phyloP scores from a whole-genome alignment of 306 rosid genomes.

The Crataegus laevigata region DNA sequence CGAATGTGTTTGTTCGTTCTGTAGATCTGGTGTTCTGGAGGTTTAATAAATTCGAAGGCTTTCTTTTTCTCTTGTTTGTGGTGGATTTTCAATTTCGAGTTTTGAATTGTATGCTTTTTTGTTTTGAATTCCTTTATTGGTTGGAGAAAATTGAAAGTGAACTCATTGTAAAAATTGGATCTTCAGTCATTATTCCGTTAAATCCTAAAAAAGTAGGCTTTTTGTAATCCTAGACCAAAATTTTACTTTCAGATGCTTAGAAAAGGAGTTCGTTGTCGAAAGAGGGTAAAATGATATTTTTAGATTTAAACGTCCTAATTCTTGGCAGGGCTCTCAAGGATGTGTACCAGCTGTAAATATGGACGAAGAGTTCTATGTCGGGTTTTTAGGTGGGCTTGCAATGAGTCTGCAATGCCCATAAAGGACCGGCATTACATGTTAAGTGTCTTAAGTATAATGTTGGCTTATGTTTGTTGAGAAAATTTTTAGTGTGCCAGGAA shows the following conservation, averaged over 20 bases:
- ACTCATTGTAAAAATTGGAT: not conserved
- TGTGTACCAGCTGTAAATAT: conserved; percentile 39
- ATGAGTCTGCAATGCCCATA: conserved; percentile 12
- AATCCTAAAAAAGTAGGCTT: not conserved
- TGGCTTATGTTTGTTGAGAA: not conserved
- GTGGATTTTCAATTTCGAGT: not conserved
- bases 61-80: not conserved
- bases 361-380: conserved; percentile 29
- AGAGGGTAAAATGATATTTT: not conserved
- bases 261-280: not conserved
- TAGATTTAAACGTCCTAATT: conserved; percentile 26
- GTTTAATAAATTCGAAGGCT: not conserved
- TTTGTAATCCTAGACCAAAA: not conserved
- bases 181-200: not conserved
- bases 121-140: not conserved
- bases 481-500: no score
- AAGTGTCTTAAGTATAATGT: not conserved
- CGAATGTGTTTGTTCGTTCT: not conserved
- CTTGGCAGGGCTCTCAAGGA: conserved; percentile 27
- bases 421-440: conserved; percentile 25
- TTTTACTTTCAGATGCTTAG: not conserved
- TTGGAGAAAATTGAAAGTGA: not conserved
- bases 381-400: conserved; percentile 27
- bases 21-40: not conserved
- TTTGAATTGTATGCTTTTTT: not conserved